Percentiles rank a stretch among this genome's conserved stretches.
phyloP scores from a whole-genome alignment of 208 protist species.

The Porcisia deanei region DNA sequence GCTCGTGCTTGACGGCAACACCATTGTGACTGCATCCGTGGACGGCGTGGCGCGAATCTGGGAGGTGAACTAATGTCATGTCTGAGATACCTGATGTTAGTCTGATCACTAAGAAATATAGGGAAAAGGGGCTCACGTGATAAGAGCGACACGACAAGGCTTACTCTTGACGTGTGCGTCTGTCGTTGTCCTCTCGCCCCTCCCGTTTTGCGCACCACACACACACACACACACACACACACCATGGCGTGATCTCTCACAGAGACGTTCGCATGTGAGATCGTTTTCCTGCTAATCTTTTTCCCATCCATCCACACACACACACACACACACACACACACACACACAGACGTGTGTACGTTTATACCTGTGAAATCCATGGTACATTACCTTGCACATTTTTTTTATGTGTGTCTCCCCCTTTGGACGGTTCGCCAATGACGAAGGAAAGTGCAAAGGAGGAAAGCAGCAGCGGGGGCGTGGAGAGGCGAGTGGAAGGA shows the following conservation, averaged over 20 bases:
- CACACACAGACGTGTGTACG: not conserved
- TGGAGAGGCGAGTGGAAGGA: not conserved
- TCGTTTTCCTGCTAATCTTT: not conserved
- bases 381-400: not conserved
- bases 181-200: not conserved
- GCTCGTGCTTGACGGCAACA: constrained; percentile 76
- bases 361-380: not conserved
- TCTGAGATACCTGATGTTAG: not conserved
- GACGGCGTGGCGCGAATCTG: constrained; percentile 86
- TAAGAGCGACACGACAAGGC: not conserved
- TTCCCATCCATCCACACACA: not conserved
- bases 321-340: not conserved
- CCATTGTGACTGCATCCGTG: constrained; percentile 83
- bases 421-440: not conserved
- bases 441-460: not conserved
- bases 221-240: too few relatives aligned
- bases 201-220: not conserved
- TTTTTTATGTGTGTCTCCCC: not conserved
- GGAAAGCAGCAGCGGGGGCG: not conserved
- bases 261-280: not conserved
- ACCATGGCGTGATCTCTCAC: not conserved
- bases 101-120: not conserved
- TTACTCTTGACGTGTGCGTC: not conserved
- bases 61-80: constrained; percentile 47
- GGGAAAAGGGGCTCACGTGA: not conserved